Evolutionary conservation across 192 early-diverging fungal genomes (phyloP).

Genomic region (Rhizoclosmatium globosum): DNA sequence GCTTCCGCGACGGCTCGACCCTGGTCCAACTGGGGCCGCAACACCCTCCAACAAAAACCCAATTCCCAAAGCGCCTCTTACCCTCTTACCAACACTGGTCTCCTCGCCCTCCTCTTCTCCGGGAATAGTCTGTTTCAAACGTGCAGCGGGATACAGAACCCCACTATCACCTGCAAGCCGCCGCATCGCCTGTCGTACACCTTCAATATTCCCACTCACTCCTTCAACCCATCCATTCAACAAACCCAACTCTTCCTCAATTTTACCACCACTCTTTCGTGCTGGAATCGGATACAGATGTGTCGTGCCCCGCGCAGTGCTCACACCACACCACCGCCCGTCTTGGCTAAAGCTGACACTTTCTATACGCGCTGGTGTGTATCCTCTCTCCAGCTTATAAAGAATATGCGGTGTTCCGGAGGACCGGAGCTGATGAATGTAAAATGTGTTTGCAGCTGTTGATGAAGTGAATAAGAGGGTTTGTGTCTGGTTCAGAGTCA

Average conservation of each 20-base stretch:
- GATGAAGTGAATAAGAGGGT: slow-evolving; percentile 76
- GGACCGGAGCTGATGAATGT: slow-evolving; percentile 42
- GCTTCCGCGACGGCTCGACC: not conserved
- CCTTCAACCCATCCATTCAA: slow-evolving; percentile 48
- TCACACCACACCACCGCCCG: slow-evolving; percentile 78
- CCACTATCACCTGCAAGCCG: slow-evolving; percentile 2
- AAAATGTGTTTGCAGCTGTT: slow-evolving; percentile 76
- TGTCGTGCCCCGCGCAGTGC: slow-evolving; percentile 77
- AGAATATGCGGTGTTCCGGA: slow-evolving; percentile 33
- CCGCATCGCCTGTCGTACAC: not conserved
- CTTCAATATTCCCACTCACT: slow-evolving; percentile 12
- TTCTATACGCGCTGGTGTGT: slow-evolving; percentile 77
- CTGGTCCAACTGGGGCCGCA: not conserved
- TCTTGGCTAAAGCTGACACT: slow-evolving; percentile 71
- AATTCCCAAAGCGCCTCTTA: slow-evolving; percentile 8
- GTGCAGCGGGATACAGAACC: slow-evolving; percentile 42
- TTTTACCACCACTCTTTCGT: not conserved
- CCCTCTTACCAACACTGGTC: not conserved
- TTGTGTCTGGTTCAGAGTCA: slow-evolving; percentile 72
- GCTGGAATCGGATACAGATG: slow-evolving; percentile 62
- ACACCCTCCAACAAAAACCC: slow-evolving; percentile 33
- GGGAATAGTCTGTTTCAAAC: slow-evolving; percentile 46
- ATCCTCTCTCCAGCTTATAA: slow-evolving; percentile 84
- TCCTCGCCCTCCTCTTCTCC: not conserved
- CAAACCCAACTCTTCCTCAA: slow-evolving; percentile 25